Evolutionary conservation across 495 filamentous ascomycete species (phyloP).

Genomic region (Aspergillus campestris): DNA sequence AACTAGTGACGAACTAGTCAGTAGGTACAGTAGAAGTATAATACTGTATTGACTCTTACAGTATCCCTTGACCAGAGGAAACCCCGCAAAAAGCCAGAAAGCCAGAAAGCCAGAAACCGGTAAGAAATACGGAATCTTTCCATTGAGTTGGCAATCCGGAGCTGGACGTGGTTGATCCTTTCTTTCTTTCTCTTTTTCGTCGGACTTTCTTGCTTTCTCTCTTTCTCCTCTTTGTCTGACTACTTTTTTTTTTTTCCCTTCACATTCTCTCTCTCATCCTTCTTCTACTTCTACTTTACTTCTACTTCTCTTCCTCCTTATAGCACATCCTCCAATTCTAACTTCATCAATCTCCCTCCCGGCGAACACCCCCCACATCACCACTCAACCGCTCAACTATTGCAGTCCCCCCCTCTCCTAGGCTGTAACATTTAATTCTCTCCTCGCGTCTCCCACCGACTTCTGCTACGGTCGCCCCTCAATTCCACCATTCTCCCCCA

Average conservation of each 20-base stretch:
- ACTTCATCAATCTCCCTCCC: constrained; percentile 1
- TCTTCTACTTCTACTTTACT: constrained; percentile 4
- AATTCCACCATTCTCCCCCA: neutral
- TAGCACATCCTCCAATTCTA: neutral
- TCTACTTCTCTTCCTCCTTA: neutral
- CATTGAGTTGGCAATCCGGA: too few species aligned
- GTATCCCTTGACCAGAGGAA: too few species aligned
- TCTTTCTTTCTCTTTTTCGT: constrained; percentile 5
- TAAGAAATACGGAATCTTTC: too few species aligned
- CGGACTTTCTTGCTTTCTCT: constrained; percentile 15
- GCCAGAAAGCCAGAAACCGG: too few species aligned
- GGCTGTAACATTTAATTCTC: too few species aligned
- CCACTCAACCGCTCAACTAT: constrained; percentile 1
- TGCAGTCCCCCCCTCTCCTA: too few species aligned
- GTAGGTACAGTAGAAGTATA: too few species aligned
- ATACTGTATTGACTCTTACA: too few species aligned
- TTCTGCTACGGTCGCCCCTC: neutral
- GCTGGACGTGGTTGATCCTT: neutral
- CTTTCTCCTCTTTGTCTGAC: constrained; percentile 12
- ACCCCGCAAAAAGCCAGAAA: too few species aligned
- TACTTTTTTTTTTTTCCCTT: constrained; percentile 10
- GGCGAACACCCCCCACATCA: neutral
- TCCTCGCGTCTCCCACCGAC: constrained; percentile 1
- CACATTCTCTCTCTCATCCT: constrained; percentile 3
- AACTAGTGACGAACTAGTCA: too few species aligned